phyloP scores from a whole-genome alignment of 208 protist genomes.

The Trypanosoma grayi region DNA sequence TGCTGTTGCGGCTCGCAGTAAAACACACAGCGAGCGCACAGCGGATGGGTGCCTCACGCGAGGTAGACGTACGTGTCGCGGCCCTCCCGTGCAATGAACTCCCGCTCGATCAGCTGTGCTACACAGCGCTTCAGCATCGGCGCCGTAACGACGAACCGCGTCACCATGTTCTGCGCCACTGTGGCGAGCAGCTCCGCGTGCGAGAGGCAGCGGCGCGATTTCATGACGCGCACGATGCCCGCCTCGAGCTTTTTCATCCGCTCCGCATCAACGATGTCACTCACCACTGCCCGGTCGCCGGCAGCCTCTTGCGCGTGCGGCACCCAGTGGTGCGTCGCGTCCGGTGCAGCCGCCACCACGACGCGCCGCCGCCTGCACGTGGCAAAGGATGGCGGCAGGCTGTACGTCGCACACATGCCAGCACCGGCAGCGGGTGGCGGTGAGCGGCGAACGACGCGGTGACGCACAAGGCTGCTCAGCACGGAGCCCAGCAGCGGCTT shows the following conservation, averaged over 20 bases:
- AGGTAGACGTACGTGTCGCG: conserved; percentile 46
- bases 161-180: conserved; percentile 24
- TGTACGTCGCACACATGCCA: no score
- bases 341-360: conserved; percentile 38
- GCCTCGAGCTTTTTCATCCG: conserved; percentile 47
- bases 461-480: conserved; percentile 47
- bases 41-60: conserved; percentile 24
- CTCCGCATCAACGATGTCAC: conserved; percentile 17
- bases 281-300: conserved; percentile 13
- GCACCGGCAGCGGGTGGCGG: no score
- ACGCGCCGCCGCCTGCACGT: conserved; percentile 34
- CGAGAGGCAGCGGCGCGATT: conserved; percentile 29
- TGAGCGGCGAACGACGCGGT: conserved; percentile 39
- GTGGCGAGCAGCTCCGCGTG: conserved; percentile 39
- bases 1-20: no score
- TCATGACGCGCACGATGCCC: conserved; percentile 58
- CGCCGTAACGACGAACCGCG: conserved; percentile 29
- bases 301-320: conserved; percentile 19
- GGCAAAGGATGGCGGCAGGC: conserved; percentile 29
- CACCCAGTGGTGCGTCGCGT: conserved; percentile 36
- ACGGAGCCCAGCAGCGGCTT: conserved; percentile 49
- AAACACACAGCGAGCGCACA: no score
- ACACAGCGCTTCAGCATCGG: conserved; percentile 54
- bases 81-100: conserved; percentile 48
- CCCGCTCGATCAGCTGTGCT: conserved; percentile 47